Percentiles rank a stretch among this genome's conserved stretches.
Evolutionary conservation across 371 early-diverging fungal genomes (phyloP).

Genomic region (Mucor piriformis): DNA sequence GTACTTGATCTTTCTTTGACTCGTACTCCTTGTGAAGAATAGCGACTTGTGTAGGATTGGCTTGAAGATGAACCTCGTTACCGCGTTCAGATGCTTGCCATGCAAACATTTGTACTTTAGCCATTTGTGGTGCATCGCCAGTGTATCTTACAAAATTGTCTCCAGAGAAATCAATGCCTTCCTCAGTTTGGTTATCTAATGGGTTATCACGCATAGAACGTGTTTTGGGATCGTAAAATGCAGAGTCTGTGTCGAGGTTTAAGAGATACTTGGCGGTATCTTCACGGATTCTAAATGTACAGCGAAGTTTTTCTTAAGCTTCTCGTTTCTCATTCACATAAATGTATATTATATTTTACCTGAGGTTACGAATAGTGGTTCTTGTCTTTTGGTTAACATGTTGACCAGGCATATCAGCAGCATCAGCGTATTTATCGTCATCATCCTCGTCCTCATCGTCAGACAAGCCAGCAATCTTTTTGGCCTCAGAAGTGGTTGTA

Average conservation of each 20-base stretch:
- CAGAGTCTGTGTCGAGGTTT: constrained; percentile 93
- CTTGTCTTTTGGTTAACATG: constrained; percentile 90
- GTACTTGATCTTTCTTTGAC: constrained; percentile 78
- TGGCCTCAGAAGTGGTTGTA: constrained; percentile 57
- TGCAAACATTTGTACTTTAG: constrained; percentile 86
- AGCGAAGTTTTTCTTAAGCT: not conserved
- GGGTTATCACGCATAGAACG: constrained; percentile 98
- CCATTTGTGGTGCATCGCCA: constrained; percentile 82
- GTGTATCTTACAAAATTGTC: constrained; percentile 93
- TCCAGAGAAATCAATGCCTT: constrained; percentile 73
- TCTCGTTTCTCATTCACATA: too few species aligned
- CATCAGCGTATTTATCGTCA: constrained; percentile 92
- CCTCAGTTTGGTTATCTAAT: constrained; percentile 65
- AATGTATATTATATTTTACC: constrained; percentile 42
- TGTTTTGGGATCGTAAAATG: constrained; percentile 98
- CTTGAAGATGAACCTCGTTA: constrained; percentile 84
- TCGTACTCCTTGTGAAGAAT: constrained; percentile 85
- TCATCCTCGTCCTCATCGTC: constrained; percentile 80
- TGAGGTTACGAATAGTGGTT: constrained; percentile 93
- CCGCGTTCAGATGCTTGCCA: constrained; percentile 92
- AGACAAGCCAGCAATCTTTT: constrained; percentile 55
- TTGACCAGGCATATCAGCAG: constrained; percentile 88
- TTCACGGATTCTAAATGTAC: constrained; percentile 88
- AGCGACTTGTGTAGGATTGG: constrained; percentile 95
- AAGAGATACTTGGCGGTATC: constrained; percentile 98